Percentiles rank a stretch among this genome's conserved stretches.
These are phyloP conservation scores for Trichophyton equinum DNA, from an alignment of 2,329 filamentous ascomycete genomes.

Conservation along the genomic window DNA sequence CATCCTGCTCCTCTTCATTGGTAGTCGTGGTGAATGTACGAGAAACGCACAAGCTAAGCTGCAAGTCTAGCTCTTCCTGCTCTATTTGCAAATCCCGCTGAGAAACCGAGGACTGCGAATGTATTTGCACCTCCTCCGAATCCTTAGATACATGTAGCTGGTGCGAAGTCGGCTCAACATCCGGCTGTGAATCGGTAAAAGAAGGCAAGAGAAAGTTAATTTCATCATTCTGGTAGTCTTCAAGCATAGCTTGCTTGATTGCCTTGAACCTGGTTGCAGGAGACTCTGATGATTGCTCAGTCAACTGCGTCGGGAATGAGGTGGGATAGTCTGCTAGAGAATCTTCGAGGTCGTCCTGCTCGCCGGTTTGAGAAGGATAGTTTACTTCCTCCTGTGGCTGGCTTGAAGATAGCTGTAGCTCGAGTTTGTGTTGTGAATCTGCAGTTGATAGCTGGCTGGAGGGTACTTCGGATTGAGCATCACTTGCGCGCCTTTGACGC, in stretches of 20 bases:
- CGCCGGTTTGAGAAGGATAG: neutral
- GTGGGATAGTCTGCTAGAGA: neutral
- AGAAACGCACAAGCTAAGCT: neutral
- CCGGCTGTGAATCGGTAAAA: neutral
- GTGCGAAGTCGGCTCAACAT: neutral
- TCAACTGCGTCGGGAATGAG: conserved; percentile 1
- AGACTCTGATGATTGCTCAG: conserved; percentile 2
- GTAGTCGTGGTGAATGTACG: neutral
- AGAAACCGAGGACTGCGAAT: neutral
- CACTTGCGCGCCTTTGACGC: conserved; percentile 6
- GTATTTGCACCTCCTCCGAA: neutral
- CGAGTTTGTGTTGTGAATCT: neutral
- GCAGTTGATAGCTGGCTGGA: conserved; percentile 11
- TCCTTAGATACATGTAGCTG: neutral
- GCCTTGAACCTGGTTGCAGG: conserved; percentile 7
- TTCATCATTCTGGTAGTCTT: conserved; percentile 10
- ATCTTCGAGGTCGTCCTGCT: neutral
- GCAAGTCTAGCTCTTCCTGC: neutral
- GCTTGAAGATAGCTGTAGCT: neutral
- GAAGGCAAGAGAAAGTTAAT: conserved; percentile 10
- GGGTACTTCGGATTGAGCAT: conserved; percentile 1
- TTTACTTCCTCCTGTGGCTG: neutral
- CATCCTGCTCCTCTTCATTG: conserved; percentile 2
- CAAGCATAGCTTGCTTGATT: conserved; percentile 11
- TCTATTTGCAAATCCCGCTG: neutral